Evolutionary conservation across 306 rosid genomes (phyloP).

Genomic region (Urtica urens): DNA sequence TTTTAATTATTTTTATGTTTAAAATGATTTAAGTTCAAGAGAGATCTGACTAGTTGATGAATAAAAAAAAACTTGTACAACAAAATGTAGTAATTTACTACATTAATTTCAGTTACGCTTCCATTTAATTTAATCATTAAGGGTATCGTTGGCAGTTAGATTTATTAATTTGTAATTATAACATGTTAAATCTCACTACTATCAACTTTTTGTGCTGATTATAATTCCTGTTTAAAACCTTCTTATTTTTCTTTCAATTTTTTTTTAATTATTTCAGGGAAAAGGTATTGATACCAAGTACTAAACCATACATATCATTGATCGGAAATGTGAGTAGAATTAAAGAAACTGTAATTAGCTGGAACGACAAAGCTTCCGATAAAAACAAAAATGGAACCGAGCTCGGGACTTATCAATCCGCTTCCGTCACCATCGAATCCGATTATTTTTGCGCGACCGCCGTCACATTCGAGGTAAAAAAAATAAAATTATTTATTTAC

Average conservation of each 20-base stretch:
- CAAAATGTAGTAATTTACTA: no score
- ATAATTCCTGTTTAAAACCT: not conserved
- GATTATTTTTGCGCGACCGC: constrained; percentile 71
- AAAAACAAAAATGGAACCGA: constrained; percentile 33
- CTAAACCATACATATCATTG: constrained; percentile 72
- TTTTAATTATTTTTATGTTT: no score
- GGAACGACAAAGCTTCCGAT: constrained; percentile 82
- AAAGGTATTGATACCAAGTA: constrained; percentile 53
- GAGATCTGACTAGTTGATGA: no score
- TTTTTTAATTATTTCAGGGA: constrained; percentile 32
- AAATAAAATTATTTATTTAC: no score
- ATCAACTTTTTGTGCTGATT: no score
- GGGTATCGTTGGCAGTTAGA: no score
- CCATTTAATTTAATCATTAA: no score
- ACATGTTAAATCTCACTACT: no score
- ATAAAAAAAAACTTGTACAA: no score
- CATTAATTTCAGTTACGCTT: no score
- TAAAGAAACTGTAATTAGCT: constrained; percentile 38
- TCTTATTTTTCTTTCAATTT: not conserved
- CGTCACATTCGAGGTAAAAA: constrained; percentile 69
- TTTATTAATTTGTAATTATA: no score
- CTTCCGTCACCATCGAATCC: constrained; percentile 67
- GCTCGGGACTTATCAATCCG: constrained; percentile 65
- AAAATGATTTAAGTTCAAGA: no score
- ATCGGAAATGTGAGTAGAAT: constrained; percentile 41